Percentiles rank a stretch among this genome's conserved stretches.
These are phyloP conservation scores for Halophytophthora batemanensis DNA, from an alignment of 352 stramenopile species.

Conservation along the genomic window DNA sequence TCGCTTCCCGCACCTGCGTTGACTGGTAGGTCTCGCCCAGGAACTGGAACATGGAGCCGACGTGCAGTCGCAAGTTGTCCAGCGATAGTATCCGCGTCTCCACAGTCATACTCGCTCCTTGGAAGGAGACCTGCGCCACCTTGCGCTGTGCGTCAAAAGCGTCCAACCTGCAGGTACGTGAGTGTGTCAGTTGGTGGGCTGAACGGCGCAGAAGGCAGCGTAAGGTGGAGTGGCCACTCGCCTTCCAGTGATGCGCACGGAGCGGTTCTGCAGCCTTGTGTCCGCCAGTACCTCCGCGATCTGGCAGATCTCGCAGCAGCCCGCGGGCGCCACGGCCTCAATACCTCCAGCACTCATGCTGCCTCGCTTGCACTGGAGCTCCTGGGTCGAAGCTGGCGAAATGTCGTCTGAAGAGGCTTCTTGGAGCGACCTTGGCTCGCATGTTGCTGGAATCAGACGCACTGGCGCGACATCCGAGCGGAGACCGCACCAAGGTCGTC, in stretches of 20 bases:
- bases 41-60: conserved; percentile 85
- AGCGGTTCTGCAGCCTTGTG: conserved; percentile 62
- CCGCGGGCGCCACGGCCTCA: conserved; percentile 16
- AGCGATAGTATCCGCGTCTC: conserved; percentile 59
- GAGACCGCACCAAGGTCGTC: conserved; percentile 1
- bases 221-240: conserved; percentile 6
- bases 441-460: too few species aligned
- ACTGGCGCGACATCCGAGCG: too few species aligned
- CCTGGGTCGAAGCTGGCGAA: too few species aligned
- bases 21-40: conserved; percentile 64
- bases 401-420: neutral
- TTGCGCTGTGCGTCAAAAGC: conserved; percentile 51
- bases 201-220: neutral
- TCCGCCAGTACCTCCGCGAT: conserved; percentile 75
- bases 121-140: conserved; percentile 57
- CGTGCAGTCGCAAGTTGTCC: conserved; percentile 45
- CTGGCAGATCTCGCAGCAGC: conserved; percentile 69
- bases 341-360: too few species aligned
- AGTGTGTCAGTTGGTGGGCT: neutral
- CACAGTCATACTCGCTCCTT: conserved; percentile 55
- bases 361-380: too few species aligned
- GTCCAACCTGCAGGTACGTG: too few species aligned
- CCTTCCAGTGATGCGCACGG: conserved; percentile 72
- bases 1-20: conserved; percentile 16
- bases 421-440: too few species aligned